Conservation (phyloP, 2,329 filamentous ascomycete species). For the Trichoderma endophyticum region DNA sequence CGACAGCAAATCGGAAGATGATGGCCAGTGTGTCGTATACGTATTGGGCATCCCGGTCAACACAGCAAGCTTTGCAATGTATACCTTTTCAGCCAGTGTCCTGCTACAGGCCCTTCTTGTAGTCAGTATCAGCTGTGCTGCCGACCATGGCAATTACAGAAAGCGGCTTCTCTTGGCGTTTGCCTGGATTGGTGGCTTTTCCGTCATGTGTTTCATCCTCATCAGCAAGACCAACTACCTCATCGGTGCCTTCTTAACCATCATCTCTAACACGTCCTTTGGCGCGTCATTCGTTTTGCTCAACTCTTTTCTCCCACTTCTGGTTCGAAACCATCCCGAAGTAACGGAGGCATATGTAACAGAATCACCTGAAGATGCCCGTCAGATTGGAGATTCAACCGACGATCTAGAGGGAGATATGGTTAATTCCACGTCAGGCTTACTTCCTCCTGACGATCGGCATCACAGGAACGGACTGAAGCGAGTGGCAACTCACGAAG, state of each 20-base stretch:
- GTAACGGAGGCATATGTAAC: constrained; percentile 31
- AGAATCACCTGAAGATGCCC: constrained; percentile 30
- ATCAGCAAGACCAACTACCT: constrained; percentile 73
- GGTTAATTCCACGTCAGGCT: constrained; percentile 45
- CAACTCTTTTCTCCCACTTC: constrained; percentile 88
- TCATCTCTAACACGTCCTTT: constrained; percentile 90
- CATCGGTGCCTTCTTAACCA: constrained; percentile 77
- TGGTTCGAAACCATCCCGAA: constrained; percentile 80
- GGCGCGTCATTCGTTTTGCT: constrained; percentile 92
- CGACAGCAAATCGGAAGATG: constrained; percentile 50
- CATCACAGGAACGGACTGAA: constrained; percentile 32
- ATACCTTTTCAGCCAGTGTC: constrained; percentile 93
- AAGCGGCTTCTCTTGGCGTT: constrained; percentile 87
- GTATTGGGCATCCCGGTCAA: constrained; percentile 85
- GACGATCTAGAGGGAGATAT: constrained; percentile 27
- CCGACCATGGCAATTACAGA: constrained; percentile 88
- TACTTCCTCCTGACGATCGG: constrained; percentile 38
- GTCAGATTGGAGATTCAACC: constrained; percentile 25
- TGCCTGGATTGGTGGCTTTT: constrained; percentile 73
- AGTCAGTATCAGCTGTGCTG: constrained; percentile 92
- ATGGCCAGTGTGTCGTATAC: constrained; percentile 75
- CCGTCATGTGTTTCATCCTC: constrained; percentile 86
- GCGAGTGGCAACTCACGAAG: constrained; percentile 41
- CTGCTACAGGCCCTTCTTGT: constrained; percentile 85
- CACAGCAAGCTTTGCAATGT: constrained; percentile 96